Conservation (phyloP, 495 filamentous ascomycete species). For the Podospora pseudoanserina region DNA sequence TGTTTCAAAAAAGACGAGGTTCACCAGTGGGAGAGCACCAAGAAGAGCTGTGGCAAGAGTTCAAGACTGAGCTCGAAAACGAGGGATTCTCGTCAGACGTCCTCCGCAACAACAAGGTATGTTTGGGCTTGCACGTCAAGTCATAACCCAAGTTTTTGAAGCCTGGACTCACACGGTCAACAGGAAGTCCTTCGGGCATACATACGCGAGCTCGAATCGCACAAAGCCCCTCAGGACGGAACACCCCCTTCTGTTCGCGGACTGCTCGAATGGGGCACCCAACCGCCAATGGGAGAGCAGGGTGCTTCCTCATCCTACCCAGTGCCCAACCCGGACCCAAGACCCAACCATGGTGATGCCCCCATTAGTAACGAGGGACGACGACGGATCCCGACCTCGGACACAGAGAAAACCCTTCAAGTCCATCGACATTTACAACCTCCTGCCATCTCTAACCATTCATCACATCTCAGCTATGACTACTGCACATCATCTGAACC, state of each 20-base stretch:
- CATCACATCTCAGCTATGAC: slow-evolving; percentile 35
- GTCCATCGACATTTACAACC: slow-evolving; percentile 16
- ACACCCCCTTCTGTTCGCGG: slow-evolving; percentile 41
- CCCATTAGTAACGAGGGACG: slow-evolving; percentile 40
- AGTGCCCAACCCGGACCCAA: slow-evolving; percentile 23
- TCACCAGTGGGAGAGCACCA: slow-evolving; percentile 37
- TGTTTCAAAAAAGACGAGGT: slow-evolving; percentile 39
- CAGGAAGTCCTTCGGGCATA: slow-evolving; percentile 54
- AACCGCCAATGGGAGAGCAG: slow-evolving; percentile 23
- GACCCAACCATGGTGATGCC: slow-evolving; percentile 18
- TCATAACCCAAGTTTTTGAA: background rate
- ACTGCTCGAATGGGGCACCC: slow-evolving; percentile 27
- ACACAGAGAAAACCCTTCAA: slow-evolving; percentile 16
- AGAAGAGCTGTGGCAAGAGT: slow-evolving; percentile 52
- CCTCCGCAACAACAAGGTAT: slow-evolving; percentile 49
- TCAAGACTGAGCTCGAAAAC: slow-evolving; percentile 48
- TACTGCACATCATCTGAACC: slow-evolving; percentile 32
- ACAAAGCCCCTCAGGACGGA: slow-evolving; percentile 31
- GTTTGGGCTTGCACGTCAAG: slow-evolving; percentile 5
- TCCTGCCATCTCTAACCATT: slow-evolving; percentile 21
- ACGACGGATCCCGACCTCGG: slow-evolving; percentile 20
- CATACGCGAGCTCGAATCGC: slow-evolving; percentile 50
- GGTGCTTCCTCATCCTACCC: slow-evolving; percentile 17
- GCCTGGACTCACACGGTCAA: slow-evolving; percentile 1
- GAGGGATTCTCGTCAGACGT: slow-evolving; percentile 52